Conservation (phyloP, 495 filamentous ascomycete genomes). For the Neurospora sp. region DNA sequence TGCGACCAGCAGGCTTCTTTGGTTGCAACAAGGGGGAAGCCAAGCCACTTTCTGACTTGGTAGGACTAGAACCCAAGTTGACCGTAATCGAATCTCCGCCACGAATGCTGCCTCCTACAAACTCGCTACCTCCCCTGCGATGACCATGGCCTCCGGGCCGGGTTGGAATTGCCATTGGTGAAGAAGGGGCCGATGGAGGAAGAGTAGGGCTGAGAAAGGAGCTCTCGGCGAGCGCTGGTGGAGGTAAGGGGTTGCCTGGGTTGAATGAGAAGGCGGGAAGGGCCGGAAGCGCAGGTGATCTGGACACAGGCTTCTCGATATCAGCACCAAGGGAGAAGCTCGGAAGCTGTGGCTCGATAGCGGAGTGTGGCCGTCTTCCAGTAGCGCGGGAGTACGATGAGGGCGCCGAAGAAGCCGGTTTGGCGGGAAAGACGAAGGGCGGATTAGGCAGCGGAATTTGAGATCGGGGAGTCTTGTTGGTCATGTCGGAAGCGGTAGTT, state of each 20-base stretch:
- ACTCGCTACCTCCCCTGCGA: slow-evolving; percentile 65
- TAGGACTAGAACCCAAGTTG: slow-evolving; percentile 50
- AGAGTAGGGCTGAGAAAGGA: slow-evolving; percentile 33
- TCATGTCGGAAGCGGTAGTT: slow-evolving; percentile 4
- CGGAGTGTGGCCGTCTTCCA: slow-evolving; percentile 37
- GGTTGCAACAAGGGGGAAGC: slow-evolving; percentile 38
- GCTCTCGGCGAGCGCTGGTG: slow-evolving; percentile 14
- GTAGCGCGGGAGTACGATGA: slow-evolving; percentile 36
- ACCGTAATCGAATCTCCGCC: slow-evolving; percentile 43
- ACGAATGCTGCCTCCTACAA: slow-evolving; percentile 63
- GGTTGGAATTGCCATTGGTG: slow-evolving; percentile 33
- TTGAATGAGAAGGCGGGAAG: slow-evolving; percentile 61
- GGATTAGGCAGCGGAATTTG: slow-evolving; percentile 59
- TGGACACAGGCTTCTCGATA: slow-evolving; percentile 8
- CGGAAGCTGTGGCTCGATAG: slow-evolving; percentile 27
- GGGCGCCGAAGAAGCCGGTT: slow-evolving; percentile 28
- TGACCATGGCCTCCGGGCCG: slow-evolving; percentile 46
- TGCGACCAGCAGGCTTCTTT: slow-evolving; percentile 39
- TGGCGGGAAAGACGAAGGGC: slow-evolving; percentile 19
- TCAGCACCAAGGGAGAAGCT: slow-evolving; percentile 12
- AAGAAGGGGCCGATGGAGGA: slow-evolving; percentile 27
- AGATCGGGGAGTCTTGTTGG: slow-evolving; percentile 34
- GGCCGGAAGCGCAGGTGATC: slow-evolving; percentile 43
- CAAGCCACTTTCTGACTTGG: slow-evolving; percentile 49
- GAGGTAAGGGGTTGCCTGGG: slow-evolving; percentile 33